Percentiles rank a stretch among this genome's conserved stretches.
Evolutionary conservation across 2,329 filamentous ascomycete genomes (phyloP).

Genomic region (Pseudocercospora crystallina): DNA sequence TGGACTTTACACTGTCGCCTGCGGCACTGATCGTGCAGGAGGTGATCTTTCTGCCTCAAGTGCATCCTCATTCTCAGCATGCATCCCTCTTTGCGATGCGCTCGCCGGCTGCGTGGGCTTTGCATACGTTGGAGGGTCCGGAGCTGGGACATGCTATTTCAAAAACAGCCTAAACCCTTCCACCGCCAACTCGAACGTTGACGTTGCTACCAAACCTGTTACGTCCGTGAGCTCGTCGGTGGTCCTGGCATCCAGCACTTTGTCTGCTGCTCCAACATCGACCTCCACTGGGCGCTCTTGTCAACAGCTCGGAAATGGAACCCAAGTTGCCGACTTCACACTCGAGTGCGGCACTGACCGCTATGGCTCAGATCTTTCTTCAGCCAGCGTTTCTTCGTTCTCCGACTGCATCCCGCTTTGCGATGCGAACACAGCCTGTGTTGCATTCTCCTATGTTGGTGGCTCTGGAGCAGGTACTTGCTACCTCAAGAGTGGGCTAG

Average conservation of each 20-base stretch:
- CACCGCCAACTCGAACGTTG: slow-evolving; percentile 6
- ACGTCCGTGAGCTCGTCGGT: neutral
- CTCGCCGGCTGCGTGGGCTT: slow-evolving; percentile 20
- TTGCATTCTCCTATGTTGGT: slow-evolving; percentile 18
- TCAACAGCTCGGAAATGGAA: neutral
- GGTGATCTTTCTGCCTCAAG: slow-evolving; percentile 21
- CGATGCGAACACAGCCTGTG: slow-evolving; percentile 18
- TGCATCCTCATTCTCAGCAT: slow-evolving; percentile 23
- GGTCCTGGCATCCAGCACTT: neutral
- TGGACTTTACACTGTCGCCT: slow-evolving; percentile 18
- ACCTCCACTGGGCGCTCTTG: slow-evolving; percentile 1
- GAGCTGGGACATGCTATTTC: slow-evolving; percentile 17
- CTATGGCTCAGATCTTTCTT: slow-evolving; percentile 25
- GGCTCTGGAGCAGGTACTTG: slow-evolving; percentile 12
- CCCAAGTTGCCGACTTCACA: slow-evolving; percentile 5
- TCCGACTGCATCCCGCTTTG: slow-evolving; percentile 27
- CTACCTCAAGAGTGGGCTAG: slow-evolving; percentile 17
- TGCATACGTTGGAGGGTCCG: slow-evolving; percentile 12
- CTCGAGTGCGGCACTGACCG: slow-evolving; percentile 23
- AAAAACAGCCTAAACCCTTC: slow-evolving; percentile 9
- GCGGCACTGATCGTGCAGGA: slow-evolving; percentile 23
- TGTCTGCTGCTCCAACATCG: neutral
- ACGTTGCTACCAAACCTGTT: slow-evolving; percentile 4
- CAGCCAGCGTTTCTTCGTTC: slow-evolving; percentile 17
- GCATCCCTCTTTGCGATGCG: slow-evolving; percentile 26